Evolutionary conservation across 192 early-diverging fungal genomes (phyloP), one percentile per base, ranked within the genome.

Genomic region (Spinellus fusiger): DNA sequence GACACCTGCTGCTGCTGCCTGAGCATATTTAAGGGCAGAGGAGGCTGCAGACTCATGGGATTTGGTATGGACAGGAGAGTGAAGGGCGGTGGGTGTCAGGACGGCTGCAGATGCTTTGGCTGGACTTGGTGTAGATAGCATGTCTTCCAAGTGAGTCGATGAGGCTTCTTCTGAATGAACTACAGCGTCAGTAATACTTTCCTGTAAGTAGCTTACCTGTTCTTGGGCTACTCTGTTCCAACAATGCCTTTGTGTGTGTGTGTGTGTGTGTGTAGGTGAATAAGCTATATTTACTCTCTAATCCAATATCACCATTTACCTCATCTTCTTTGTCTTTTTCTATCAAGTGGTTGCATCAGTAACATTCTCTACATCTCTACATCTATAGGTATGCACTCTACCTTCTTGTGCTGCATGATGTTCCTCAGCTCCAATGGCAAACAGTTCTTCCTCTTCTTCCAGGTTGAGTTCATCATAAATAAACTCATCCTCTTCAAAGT

Each of bases 401-500:
- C 62, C 67, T 68, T 66, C 56, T 57, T 61, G 33, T 22, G 32
- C 56, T 16, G 70, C 71, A 52, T 80, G 62, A 32, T 77, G 80
- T 37, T 90, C 92, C 3, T 93, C 94, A 51, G 81, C 71, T 12
- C 80, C 80, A 18, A 93, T 78, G 40, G 84, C 82, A 84, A 84
- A 93, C 28, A 86, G 65, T 50, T 78, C 86, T 65, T 95, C 95
- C 23, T 93, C 90, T 38, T 96, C 94, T 57, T 93, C 93, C 49
- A 98, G 73, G 70, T 91, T 87, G 58, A 97, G 68, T 35, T 94
- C 91, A 61, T 97, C 93, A 74, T 98, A 98, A 44, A 98, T 87
- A 58, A 76, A 80, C 68, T 96, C 93, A 65, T 96, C 86, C 69
- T 99, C 96, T 29, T 89, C 84, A 80, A 94, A 98, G 59, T 93